Evolutionary conservation across 345 rosid genomes (phyloP), one percentile per base, ranked within the genome.

Genomic region (Acer saccharum): DNA sequence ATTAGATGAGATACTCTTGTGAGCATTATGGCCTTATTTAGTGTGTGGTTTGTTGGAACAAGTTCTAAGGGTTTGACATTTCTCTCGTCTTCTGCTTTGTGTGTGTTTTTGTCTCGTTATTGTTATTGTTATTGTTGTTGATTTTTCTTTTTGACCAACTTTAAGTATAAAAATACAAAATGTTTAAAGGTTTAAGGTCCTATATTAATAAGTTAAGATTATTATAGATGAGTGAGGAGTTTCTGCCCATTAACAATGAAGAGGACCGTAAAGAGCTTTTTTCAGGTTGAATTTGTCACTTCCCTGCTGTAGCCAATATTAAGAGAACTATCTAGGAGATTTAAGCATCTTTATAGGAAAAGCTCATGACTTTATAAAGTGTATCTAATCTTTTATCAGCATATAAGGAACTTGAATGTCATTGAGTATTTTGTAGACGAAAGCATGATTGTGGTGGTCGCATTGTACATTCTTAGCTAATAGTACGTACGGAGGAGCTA

Each of bases 101-200:
- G 10, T 50, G 61, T 70, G 39, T 48, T 35, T 43, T 32, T 50
- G 16, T 11, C 61, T 20, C 3, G 11, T 50, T 70, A 39, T 50
- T 9, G n/a, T 50, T 70, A 39, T 50, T 9, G n/a, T 97, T 81
- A 77, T 93, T 78, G 82, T 90, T 76, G 88, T 89, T 57, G 58
- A 48, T 7, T 7, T 70, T 27, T 70, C n/a, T 21, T 27, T 39
- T 25, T 16, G 39, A 70, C 73, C 43, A 50, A 17, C 61, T 25
- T 27, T 50, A 20, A 50, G 21, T 25, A 3, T 50, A 13, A 16
- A 23, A 11, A 25, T 46, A 35, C 2, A 6, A 7, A 48, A 7
- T 44, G 3, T 70, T 43, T 70, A 11, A 70, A 25, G 35, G 17
- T 48, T 70, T 5, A 70, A 25, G 58, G 17, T 69, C 16, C 35